These are phyloP conservation scores for Polygonum maritimum DNA, from an alignment of 148 eudicot genomes.

Conservation along the genomic window DNA sequence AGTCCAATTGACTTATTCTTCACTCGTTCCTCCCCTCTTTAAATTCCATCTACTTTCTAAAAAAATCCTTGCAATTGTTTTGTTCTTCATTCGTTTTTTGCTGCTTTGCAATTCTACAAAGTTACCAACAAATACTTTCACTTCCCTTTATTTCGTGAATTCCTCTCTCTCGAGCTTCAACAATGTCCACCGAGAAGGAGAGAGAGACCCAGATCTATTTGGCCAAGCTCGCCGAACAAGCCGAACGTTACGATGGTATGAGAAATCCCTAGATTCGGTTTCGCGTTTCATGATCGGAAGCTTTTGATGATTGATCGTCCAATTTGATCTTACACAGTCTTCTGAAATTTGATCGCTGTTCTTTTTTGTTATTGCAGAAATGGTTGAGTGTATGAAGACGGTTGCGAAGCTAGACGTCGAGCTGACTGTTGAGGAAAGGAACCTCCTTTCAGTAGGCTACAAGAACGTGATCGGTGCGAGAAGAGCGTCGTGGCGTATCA, in stretches of 20 bases:
- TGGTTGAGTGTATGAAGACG: constrained; percentile 90
- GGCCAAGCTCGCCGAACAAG: constrained; percentile 84
- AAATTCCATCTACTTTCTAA: background rate
- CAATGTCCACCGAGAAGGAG: constrained; percentile 72
- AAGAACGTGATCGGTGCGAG: constrained; percentile 95
- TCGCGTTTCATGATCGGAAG: background rate
- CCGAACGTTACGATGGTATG: constrained; percentile 75
- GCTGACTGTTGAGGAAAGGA: constrained; percentile 77
- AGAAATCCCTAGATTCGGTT: background rate
- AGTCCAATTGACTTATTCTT: background rate
- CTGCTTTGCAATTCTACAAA: background rate
- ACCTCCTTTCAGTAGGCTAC: constrained; percentile 87
- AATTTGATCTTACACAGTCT: background rate
- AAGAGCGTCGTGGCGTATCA: constrained; percentile 92
- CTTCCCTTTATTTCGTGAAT: background rate
- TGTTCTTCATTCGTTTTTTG: background rate
- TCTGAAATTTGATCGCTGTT: background rate
- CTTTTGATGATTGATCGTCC: too few species aligned
- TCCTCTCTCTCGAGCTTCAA: constrained; percentile 9
- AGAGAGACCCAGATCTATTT: constrained; percentile 66
- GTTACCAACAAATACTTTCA: background rate
- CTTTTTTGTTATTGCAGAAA: constrained; percentile 30
- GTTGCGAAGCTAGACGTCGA: constrained; percentile 84
- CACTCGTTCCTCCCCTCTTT: background rate
- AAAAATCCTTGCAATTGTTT: too few species aligned